phyloP scores from a whole-genome alignment of 2,329 filamentous ascomycete genomes.

The Ceratocystis eucalypticola region DNA sequence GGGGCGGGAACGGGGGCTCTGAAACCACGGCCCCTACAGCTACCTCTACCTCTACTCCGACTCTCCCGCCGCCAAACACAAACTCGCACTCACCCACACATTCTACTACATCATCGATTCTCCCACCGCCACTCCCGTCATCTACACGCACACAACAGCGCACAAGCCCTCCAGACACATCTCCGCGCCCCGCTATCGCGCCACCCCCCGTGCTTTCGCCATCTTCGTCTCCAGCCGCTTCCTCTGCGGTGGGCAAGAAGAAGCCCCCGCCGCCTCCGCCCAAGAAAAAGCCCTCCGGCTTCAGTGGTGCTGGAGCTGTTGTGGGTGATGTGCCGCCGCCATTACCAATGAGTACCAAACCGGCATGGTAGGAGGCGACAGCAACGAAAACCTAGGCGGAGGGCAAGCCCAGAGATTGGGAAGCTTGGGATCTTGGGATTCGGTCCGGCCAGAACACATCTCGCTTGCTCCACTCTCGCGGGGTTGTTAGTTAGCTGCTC shows the following conservation, averaged over 20 bases:
- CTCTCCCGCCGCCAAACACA: background rate
- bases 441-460: too few relatives aligned
- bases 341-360: slow-evolving; percentile 39
- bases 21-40: background rate
- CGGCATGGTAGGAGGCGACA: slow-evolving; percentile 22
- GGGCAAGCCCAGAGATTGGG: too few relatives aligned
- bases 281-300: slow-evolving; percentile 38
- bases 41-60: background rate
- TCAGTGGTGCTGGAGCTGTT: slow-evolving; percentile 9
- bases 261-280: slow-evolving; percentile 40
- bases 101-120: background rate
- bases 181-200: background rate
- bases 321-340: slow-evolving; percentile 33
- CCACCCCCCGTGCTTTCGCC: background rate
- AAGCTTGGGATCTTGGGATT: too few relatives aligned
- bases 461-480: too few relatives aligned
- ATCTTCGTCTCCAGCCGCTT: background rate
- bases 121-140: background rate
- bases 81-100: background rate
- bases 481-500: too few relatives aligned
- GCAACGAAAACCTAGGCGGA: background rate
- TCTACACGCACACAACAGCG: background rate
- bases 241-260: slow-evolving; percentile 33
- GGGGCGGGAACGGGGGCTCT: too few relatives aligned
- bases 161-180: background rate